Evolutionary conservation across 192 early-diverging fungal species (phyloP).

Genomic region (Cetraspora pellucida): DNA sequence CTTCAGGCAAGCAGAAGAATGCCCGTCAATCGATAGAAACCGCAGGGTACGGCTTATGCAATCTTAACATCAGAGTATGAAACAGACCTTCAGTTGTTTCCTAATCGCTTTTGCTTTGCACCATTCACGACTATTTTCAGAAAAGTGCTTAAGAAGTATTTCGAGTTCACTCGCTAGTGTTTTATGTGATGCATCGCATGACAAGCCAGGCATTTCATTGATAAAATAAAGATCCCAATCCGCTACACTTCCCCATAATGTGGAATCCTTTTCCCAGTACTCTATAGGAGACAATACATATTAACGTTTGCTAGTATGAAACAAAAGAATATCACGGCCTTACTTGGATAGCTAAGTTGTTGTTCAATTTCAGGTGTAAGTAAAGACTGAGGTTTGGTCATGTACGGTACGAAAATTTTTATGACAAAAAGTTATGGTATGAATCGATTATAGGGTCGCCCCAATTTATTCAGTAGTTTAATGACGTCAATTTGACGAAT

Average conservation of each 20-base stretch:
- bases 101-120: conserved; percentile 12
- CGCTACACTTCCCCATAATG: conserved; percentile 20
- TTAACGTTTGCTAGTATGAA: conserved; percentile 3
- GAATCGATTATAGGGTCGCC: too few species aligned
- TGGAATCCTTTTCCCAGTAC: conserved; percentile 24
- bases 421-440: too few species aligned
- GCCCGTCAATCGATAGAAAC: conserved; percentile 18
- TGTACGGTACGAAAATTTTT: too few species aligned
- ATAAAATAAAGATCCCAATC: conserved; percentile 36
- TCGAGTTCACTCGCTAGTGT: conserved; percentile 12
- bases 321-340: not conserved
- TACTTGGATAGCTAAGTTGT: conserved; percentile 4
- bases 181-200: not conserved
- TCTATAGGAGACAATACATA: conserved; percentile 32
- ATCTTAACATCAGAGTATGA: conserved; percentile 3
- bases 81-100: conserved; percentile 20
- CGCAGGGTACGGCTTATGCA: conserved; percentile 15
- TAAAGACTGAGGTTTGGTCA: not conserved
- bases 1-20: conserved; percentile 30
- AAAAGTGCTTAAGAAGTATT: conserved; percentile 20
- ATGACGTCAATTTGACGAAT: too few species aligned
- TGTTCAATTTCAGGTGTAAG: not conserved
- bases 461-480: too few species aligned
- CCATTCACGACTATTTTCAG: conserved; percentile 8
- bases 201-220: conserved; percentile 17